phyloP scores from a whole-genome alignment of 148 eudicot species.

The Fagopyrum homotropicum region DNA sequence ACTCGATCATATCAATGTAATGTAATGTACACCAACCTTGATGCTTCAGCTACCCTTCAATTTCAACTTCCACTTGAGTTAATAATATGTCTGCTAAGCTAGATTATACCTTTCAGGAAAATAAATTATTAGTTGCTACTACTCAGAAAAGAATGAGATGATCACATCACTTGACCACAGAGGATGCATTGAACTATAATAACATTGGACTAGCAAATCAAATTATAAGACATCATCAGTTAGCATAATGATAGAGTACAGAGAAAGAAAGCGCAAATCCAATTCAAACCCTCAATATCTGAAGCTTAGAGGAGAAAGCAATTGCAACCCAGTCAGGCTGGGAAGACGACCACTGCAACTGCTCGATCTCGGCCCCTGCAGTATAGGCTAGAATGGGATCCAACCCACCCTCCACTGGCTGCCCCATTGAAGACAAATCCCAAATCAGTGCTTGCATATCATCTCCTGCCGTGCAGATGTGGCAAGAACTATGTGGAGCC shows the following conservation, averaged over 20 bases:
- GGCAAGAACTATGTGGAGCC: conserved; percentile 97
- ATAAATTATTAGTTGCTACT: too few relatives aligned
- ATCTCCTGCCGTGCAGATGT: conserved; percentile 98
- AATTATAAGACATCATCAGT: neutral
- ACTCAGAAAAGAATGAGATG: too few relatives aligned
- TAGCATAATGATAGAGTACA: neutral
- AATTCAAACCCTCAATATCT: conserved; percentile 67
- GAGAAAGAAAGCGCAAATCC: neutral
- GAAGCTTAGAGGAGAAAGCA: conserved; percentile 86
- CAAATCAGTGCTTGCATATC: conserved; percentile 94
- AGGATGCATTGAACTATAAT: too few relatives aligned
- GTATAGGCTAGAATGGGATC: conserved; percentile 95
- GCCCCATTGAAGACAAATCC: conserved; percentile 92
- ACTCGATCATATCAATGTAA: neutral
- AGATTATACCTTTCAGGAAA: too few relatives aligned
- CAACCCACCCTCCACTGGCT: conserved; percentile 91
- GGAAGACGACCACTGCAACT: conserved; percentile 92
- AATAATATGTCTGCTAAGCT: too few relatives aligned
- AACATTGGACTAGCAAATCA: too few relatives aligned
- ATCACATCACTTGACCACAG: too few relatives aligned
- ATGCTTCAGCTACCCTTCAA: too few relatives aligned
- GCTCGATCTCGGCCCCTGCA: conserved; percentile 96
- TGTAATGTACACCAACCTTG: too few relatives aligned
- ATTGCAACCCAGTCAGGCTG: conserved; percentile 99
- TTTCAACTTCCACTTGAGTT: too few relatives aligned